phyloP scores from a whole-genome alignment of 768 basidiomycete genomes.

The Termitomyces sp. region DNA sequence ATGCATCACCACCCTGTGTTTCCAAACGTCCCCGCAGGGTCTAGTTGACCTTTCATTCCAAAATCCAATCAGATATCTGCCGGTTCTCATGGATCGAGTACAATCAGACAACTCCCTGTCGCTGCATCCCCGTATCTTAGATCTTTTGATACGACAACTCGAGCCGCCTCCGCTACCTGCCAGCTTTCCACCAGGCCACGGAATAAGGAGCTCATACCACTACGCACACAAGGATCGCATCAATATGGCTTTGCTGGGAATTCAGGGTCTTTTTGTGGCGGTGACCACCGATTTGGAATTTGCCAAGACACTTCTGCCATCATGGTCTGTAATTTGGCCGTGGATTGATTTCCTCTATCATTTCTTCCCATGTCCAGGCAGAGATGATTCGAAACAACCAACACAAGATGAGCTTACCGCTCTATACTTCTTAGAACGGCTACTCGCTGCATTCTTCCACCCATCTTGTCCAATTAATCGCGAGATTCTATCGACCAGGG shows the following conservation, averaged over 20 bases:
- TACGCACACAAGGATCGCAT: not conserved
- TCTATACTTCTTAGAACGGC: not conserved
- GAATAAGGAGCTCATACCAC: not conserved
- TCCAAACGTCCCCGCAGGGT: not conserved
- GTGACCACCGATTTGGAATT: not conserved
- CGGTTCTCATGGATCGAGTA: not conserved
- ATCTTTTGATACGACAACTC: not conserved
- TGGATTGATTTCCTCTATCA: not conserved
- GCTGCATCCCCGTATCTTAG: not conserved
- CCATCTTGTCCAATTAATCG: not conserved
- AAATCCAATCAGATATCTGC: not conserved
- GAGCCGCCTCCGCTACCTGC: not conserved
- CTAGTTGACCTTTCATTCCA: not conserved
- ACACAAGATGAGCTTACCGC: not conserved
- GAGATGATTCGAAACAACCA: not conserved
- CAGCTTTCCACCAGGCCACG: too few relatives aligned
- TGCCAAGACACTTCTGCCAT: not conserved
- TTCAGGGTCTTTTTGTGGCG: not conserved
- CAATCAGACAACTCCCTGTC: not conserved
- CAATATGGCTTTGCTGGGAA: not conserved
- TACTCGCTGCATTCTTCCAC: not conserved
- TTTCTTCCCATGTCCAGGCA: not conserved
- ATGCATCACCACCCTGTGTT: not conserved
- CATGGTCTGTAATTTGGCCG: not conserved
- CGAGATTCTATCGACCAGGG: not conserved